Evolutionary conservation across 495 filamentous ascomycete genomes (phyloP).

Genomic region (Parmelia sp.): DNA sequence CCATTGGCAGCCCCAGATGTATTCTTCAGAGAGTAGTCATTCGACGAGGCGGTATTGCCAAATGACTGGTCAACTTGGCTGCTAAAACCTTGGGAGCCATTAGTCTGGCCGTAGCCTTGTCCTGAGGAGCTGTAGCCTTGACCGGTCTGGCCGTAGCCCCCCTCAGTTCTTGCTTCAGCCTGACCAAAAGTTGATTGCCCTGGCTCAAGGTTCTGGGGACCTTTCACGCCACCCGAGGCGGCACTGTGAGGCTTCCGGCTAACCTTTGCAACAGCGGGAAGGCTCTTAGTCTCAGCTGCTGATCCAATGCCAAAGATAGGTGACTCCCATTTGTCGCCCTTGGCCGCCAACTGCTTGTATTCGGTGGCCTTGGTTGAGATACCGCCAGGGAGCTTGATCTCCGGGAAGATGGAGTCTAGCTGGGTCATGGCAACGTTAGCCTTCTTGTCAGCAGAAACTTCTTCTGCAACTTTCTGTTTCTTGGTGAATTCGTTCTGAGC

Average conservation of each 20-base stretch:
- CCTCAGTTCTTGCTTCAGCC: constrained; percentile 15
- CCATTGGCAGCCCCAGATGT: constrained; percentile 23
- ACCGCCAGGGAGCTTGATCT: constrained; percentile 81
- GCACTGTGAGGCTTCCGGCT: constrained; percentile 59
- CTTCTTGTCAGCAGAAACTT: constrained; percentile 61
- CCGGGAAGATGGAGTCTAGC: constrained; percentile 83
- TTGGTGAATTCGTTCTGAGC: constrained; percentile 66
- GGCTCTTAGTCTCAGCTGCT: constrained; percentile 62
- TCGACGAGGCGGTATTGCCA: constrained; percentile 25
- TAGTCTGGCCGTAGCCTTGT: constrained; percentile 18
- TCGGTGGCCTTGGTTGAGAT: constrained; percentile 93
- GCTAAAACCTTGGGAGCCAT: constrained; percentile 41
- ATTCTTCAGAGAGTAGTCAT: constrained; percentile 26
- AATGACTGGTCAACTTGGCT: constrained; percentile 52
- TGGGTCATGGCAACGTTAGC: constrained; percentile 76
- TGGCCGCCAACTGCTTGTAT: constrained; percentile 78
- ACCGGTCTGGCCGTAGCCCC: constrained; percentile 20
- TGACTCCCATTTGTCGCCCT: constrained; percentile 91
- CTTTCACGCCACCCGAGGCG: constrained; percentile 36
- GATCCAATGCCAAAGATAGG: constrained; percentile 86
- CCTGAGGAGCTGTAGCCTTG: constrained; percentile 15
- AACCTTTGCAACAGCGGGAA: constrained; percentile 58
- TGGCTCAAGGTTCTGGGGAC: constrained; percentile 31
- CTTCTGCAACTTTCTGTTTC: constrained; percentile 61
- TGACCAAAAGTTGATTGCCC: constrained; percentile 26